These are phyloP conservation scores for Lonicera japonica DNA, from an alignment of 129 eudicot genomes.

Conservation along the genomic window DNA sequence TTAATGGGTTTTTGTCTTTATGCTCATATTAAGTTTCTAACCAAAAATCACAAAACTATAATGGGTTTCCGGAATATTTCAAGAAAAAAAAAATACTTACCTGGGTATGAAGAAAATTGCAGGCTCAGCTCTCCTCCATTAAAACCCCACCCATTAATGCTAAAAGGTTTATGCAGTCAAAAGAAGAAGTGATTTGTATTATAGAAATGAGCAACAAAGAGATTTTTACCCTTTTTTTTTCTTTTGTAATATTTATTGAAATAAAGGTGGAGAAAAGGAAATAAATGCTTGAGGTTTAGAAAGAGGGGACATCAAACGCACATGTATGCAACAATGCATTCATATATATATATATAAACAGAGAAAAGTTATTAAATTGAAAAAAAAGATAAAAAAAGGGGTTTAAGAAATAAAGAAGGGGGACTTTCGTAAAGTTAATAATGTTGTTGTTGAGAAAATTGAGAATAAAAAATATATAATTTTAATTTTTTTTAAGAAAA, in stretches of 20 bases:
- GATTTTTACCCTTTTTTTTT: no score
- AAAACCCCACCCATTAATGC: conserved; percentile 1
- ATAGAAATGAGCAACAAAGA: neutral
- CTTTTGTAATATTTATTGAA: neutral
- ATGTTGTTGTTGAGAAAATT: neutral
- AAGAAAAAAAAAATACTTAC: conserved; percentile 7
- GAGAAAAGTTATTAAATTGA: neutral
- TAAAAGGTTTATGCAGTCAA: conserved; percentile 1
- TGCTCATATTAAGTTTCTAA: neutral
- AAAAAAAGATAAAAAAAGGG: neutral
- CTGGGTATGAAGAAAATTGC: conserved; percentile 23
- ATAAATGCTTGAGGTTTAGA: neutral
- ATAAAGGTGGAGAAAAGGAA: conserved; percentile 4
- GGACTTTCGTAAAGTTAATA: conserved; percentile 10
- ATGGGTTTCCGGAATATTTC: no score
- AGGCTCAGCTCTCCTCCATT: conserved; percentile 19
- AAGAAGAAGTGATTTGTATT: conserved; percentile 4
- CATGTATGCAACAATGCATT: conserved; percentile 13
- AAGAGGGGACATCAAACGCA: conserved; percentile 2
- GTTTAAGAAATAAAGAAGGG: neutral
- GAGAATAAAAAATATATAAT: conserved; percentile 5
- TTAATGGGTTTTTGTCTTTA: neutral
- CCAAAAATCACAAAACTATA: no score
- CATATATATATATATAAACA: neutral
- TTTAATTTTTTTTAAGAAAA: no score